Evolutionary conservation across 495 filamentous ascomycete species (phyloP).

Genomic region (Xylaria venustula): DNA sequence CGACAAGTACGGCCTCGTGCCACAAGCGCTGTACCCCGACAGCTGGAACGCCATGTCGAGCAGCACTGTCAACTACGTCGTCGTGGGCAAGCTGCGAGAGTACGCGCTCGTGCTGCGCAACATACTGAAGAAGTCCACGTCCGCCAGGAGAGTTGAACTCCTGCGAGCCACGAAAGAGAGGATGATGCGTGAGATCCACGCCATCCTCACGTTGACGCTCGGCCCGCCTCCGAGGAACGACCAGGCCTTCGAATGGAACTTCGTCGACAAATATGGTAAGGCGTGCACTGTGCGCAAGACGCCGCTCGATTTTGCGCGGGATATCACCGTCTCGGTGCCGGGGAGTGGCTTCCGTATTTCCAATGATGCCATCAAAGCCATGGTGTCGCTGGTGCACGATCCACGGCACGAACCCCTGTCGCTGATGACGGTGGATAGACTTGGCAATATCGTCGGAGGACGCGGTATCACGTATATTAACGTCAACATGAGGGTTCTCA

Average conservation of each 20-base stretch:
- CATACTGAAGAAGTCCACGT: constrained; percentile 31
- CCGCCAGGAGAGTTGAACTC: constrained; percentile 21
- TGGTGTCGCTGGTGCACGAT: constrained; percentile 82
- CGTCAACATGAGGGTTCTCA: constrained; percentile 70
- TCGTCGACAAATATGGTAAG: constrained; percentile 63
- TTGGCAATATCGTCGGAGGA: constrained; percentile 77
- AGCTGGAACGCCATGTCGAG: constrained; percentile 71
- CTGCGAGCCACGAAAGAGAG: constrained; percentile 59
- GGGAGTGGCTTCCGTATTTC: constrained; percentile 42
- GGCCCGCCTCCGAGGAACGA: constrained; percentile 69
- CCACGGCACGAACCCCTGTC: constrained; percentile 69
- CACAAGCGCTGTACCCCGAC: constrained; percentile 78
- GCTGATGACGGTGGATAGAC: constrained; percentile 69
- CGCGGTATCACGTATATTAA: constrained; percentile 76
- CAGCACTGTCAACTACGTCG: constrained; percentile 64
- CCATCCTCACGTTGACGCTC: constrained; percentile 73
- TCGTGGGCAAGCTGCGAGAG: constrained; percentile 86
- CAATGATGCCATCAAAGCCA: constrained; percentile 51
- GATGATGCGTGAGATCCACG: constrained; percentile 75
- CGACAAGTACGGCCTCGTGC: constrained; percentile 79
- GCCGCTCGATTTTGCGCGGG: constrained; percentile 64
- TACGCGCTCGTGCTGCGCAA: constrained; percentile 65
- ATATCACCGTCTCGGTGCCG: constrained; percentile 46
- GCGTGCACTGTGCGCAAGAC: constrained; percentile 58
- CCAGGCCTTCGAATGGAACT: constrained; percentile 73